These are phyloP conservation scores for Candolleomyces eurysporus DNA, from an alignment of 768 basidiomycete genomes.

Conservation along the genomic window DNA sequence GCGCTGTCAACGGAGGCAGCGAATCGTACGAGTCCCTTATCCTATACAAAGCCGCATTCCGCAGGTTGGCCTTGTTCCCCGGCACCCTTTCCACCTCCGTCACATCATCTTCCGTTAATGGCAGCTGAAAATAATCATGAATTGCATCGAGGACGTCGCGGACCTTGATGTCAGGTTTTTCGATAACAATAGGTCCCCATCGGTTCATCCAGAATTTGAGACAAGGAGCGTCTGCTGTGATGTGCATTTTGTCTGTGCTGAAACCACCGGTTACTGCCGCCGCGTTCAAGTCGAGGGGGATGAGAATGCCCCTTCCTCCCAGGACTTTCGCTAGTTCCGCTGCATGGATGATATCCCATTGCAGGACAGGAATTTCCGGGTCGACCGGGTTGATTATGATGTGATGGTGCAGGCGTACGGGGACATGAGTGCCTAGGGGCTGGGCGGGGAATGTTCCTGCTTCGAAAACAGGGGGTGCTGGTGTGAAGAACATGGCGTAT, in stretches of 20 bases:
- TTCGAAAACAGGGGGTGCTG: slow-evolving; percentile 2
- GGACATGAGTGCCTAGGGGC: background rate
- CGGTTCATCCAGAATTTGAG: slow-evolving; percentile 40
- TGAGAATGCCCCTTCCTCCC: slow-evolving; percentile 26
- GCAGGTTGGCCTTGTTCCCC: slow-evolving; percentile 24
- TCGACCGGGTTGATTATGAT: slow-evolving; percentile 39
- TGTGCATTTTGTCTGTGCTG: slow-evolving; percentile 30
- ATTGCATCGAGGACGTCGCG: slow-evolving; percentile 48
- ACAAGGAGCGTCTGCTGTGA: slow-evolving; percentile 35
- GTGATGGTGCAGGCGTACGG: slow-evolving; percentile 24
- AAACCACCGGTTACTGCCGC: slow-evolving; percentile 25
- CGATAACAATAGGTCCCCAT: slow-evolving; percentile 52
- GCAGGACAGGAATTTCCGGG: slow-evolving; percentile 29
- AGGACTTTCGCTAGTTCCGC: slow-evolving; percentile 33
- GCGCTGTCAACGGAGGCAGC: slow-evolving; percentile 36
- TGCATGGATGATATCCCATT: slow-evolving; percentile 43
- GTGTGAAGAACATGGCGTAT: too few species aligned
- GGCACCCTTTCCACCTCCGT: slow-evolving; percentile 21
- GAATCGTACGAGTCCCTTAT: slow-evolving; percentile 34
- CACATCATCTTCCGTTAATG: slow-evolving; percentile 35
- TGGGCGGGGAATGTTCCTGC: slow-evolving; percentile 4
- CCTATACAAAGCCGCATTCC: slow-evolving; percentile 22
- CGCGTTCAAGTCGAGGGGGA: slow-evolving; percentile 28
- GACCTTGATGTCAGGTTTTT: slow-evolving; percentile 35
- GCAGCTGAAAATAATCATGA: slow-evolving; percentile 44